Base-by-base conservation (phyloP, 78 protist genomes). In the Dictyostelium firmibasis region DNA sequence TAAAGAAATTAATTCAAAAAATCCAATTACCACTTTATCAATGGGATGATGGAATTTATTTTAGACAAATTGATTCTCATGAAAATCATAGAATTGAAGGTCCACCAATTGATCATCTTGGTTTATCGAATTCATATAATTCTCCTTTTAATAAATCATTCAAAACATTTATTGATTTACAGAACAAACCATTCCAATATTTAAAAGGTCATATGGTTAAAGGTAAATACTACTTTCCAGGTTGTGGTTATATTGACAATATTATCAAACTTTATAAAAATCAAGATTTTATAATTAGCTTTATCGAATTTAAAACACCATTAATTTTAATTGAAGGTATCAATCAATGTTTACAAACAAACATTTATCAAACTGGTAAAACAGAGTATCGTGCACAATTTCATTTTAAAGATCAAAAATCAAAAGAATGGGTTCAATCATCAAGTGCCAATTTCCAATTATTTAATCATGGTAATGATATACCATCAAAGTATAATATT, bases 191-290 rank as follows among this genome's bases (percentile, higher is more conserved):
- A 62, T 89, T 81, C 4, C 27, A 57, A n/a, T 89, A 38, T 41
- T 33, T 89, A 25, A 89, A 89, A 43, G 94, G 94, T 33, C 94
- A 89, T 41, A 64, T 62, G 43, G 74, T 89, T 13, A 69, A 69
- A 33, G 82, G 83, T 0, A 89, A 89, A 81, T 69, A 44, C 62
- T 47, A 62, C 44, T 87, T 64, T 33, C 92, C 85, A 76, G 93
- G 93, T n/a, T 77, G 78, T 43, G 78, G 86, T 43, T 78, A 87
- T 64, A 78, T 87, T 64, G 85, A 77, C 18, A 87, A 87, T 18
- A 57, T 87, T 1, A 10, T 75, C 0, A 35, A 75, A 8, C 35
- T 29, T 18, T 77, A 36, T 41, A 25, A 29, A 36, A 16, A 41
- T 77, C 75, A 25, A 67, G 75, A 67, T 67, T 9, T 67, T 27